A percentile compares a stretch with the other conserved stretches of the same genome.
These are phyloP conservation scores for Penicillium oxalicum DNA, from an alignment of 2,329 filamentous ascomycete genomes.

Conservation along the genomic window DNA sequence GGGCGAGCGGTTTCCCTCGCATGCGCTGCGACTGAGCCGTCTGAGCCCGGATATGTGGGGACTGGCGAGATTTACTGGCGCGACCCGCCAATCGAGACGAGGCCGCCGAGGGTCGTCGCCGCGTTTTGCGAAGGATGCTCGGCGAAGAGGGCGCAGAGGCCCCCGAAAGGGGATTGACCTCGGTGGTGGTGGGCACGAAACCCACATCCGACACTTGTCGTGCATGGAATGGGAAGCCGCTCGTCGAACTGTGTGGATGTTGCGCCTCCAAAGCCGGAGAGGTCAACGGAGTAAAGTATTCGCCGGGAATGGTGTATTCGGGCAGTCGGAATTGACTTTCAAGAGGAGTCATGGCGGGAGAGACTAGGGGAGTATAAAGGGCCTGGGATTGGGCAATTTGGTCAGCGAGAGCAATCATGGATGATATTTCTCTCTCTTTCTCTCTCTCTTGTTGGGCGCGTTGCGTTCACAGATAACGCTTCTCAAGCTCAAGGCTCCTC, in stretches of 20 bases:
- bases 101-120: slow-evolving; percentile 32
- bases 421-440: not conserved
- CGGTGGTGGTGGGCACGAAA: slow-evolving; percentile 39
- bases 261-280: slow-evolving; percentile 48
- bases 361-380: slow-evolving; percentile 46
- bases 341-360: slow-evolving; percentile 46
- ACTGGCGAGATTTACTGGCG: slow-evolving; percentile 36
- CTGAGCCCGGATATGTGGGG: slow-evolving; percentile 40
- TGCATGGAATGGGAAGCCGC: slow-evolving; percentile 32
- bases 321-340: slow-evolving; percentile 43
- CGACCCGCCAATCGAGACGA: slow-evolving; percentile 27
- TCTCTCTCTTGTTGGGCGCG: no score
- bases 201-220: slow-evolving; percentile 35
- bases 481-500: no score
- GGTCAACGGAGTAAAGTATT: slow-evolving; percentile 47
- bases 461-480: no score
- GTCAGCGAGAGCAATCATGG: slow-evolving; percentile 4
- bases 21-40: slow-evolving; percentile 22
- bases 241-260: slow-evolving; percentile 26
- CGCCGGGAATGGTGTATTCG: slow-evolving; percentile 44
- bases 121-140: slow-evolving; percentile 33
- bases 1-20: slow-evolving; percentile 26
- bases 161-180: slow-evolving; percentile 31
- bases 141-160: slow-evolving; percentile 23
- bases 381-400: slow-evolving; percentile 28